Evolutionary conservation across 1,139 yeast genomes (phyloP).

Genomic region (Taphrina flavorubra): DNA sequence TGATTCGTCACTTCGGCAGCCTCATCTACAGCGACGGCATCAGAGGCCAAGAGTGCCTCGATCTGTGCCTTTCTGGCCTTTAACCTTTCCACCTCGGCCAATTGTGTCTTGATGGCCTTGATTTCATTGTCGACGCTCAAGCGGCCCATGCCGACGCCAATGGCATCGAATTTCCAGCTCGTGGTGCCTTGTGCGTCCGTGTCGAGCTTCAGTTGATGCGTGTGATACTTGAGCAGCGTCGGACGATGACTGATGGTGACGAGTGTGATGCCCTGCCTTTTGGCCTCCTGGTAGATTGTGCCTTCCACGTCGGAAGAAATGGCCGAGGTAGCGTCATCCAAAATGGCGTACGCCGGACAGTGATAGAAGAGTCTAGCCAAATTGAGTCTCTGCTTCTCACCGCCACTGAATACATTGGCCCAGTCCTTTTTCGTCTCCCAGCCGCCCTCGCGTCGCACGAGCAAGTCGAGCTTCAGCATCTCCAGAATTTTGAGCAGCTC

Average conservation of each 20-base stretch:
- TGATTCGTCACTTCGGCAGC: conserved; percentile 1
- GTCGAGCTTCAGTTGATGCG: conserved; percentile 66
- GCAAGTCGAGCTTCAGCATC: conserved; percentile 80
- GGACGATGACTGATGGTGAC: conserved; percentile 89
- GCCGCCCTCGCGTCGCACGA: conserved; percentile 67
- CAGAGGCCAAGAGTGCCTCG: conserved; percentile 15
- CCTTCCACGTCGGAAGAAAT: conserved; percentile 93
- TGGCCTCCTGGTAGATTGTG: conserved; percentile 76
- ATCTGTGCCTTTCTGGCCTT: conserved; percentile 20
- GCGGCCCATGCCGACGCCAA: conserved; percentile 44
- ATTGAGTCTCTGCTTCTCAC: conserved; percentile 90
- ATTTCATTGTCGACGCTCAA: conserved; percentile 31
- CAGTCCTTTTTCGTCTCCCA: conserved; percentile 73
- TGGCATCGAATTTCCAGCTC: conserved; percentile 55
- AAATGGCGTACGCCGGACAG: conserved; percentile 77
- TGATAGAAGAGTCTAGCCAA: conserved; percentile 87
- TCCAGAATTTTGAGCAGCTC: conserved; percentile 70
- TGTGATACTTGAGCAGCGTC: conserved; percentile 82
- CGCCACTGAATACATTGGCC: conserved; percentile 92
- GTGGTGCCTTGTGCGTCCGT: conserved; percentile 60
- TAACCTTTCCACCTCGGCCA: conserved; percentile 42
- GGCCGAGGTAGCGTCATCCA: conserved; percentile 94
- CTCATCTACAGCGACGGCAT: neutral
- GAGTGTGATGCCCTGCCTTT: conserved; percentile 71
- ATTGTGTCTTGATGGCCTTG: conserved; percentile 10